These are phyloP conservation scores for Penicillium longicatenatum DNA, from an alignment of 495 filamentous ascomycete species.

Conservation along the genomic window DNA sequence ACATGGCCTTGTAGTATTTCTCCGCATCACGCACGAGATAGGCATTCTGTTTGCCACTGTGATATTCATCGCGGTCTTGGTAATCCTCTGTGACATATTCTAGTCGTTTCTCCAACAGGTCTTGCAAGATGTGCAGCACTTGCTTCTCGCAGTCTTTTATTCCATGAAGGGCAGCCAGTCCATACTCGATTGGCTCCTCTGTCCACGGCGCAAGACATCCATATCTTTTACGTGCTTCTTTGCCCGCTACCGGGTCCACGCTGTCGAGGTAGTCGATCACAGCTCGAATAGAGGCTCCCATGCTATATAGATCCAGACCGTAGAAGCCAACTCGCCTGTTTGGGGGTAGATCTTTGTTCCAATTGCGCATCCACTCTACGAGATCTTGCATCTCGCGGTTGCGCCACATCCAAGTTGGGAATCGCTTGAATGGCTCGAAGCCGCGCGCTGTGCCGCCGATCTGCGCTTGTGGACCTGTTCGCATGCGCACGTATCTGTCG, in stretches of 20 bases:
- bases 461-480: slow-evolving; percentile 38
- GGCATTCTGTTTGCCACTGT: slow-evolving; percentile 58
- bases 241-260: slow-evolving; percentile 48
- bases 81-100: slow-evolving; percentile 36
- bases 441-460: slow-evolving; percentile 31
- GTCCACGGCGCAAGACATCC: slow-evolving; percentile 52
- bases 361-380: slow-evolving; percentile 57
- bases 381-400: slow-evolving; percentile 57
- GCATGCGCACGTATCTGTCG: slow-evolving; percentile 57
- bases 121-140: slow-evolving; percentile 49
- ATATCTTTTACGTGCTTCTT: slow-evolving; percentile 49
- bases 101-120: slow-evolving; percentile 46
- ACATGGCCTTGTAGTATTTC: slow-evolving; percentile 61
- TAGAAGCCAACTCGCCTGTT: slow-evolving; percentile 52
- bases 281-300: slow-evolving; percentile 53
- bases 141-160: slow-evolving; percentile 51
- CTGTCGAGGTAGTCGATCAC: slow-evolving; percentile 56
- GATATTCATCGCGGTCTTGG: slow-evolving; percentile 53
- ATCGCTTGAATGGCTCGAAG: slow-evolving; percentile 51
- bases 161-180: slow-evolving; percentile 45
- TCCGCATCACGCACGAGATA: slow-evolving; percentile 57
- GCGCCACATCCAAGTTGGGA: slow-evolving; percentile 66
- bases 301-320: slow-evolving; percentile 58
- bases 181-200: slow-evolving; percentile 55
- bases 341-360: slow-evolving; percentile 37